Percentiles rank a stretch among this genome's conserved stretches.
Conservation (phyloP, 1,284 basidiomycete species). For the Ustilago nuda region DNA sequence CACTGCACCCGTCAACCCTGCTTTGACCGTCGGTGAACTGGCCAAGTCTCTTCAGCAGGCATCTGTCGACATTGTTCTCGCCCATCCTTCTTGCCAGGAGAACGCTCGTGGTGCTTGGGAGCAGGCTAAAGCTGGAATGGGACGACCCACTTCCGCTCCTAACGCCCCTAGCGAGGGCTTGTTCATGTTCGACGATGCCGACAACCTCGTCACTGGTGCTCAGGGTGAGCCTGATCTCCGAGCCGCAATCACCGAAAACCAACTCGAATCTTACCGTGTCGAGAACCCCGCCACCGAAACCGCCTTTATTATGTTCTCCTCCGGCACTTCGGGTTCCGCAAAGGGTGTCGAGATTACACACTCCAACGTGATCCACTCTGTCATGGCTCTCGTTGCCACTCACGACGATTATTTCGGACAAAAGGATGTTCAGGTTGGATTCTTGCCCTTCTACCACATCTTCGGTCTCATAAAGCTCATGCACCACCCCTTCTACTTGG, state of each 20-base stretch:
- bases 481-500: slow-evolving; percentile 75
- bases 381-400: slow-evolving; percentile 47
- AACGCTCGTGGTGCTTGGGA: slow-evolving; percentile 52
- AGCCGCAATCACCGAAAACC: slow-evolving; percentile 37
- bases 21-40: slow-evolving; percentile 61
- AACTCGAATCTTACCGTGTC: slow-evolving; percentile 48
- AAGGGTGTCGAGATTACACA: slow-evolving; percentile 67
- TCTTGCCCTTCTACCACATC: slow-evolving; percentile 67
- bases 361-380: slow-evolving; percentile 58
- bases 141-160: slow-evolving; percentile 16
- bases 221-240: slow-evolving; percentile 56
- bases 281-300: slow-evolving; percentile 43
- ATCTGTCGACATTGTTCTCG: slow-evolving; percentile 50
- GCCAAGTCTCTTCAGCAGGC: slow-evolving; percentile 61
- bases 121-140: slow-evolving; percentile 40
- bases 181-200: slow-evolving; percentile 60
- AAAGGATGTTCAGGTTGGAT: slow-evolving; percentile 52
- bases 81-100: slow-evolving; percentile 49
- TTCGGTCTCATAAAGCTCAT: slow-evolving; percentile 74
- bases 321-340: slow-evolving; percentile 64
- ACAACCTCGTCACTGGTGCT: slow-evolving; percentile 30
- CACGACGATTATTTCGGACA: slow-evolving; percentile 52
- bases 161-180: slow-evolving; percentile 33
- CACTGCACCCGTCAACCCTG: slow-evolving; percentile 61
- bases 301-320: slow-evolving; percentile 63